A percentile compares a stretch with the other conserved stretches of the same genome.
These are phyloP conservation scores for Fusarium veterinarium DNA, from an alignment of 2,329 filamentous ascomycete genomes.

Conservation along the genomic window DNA sequence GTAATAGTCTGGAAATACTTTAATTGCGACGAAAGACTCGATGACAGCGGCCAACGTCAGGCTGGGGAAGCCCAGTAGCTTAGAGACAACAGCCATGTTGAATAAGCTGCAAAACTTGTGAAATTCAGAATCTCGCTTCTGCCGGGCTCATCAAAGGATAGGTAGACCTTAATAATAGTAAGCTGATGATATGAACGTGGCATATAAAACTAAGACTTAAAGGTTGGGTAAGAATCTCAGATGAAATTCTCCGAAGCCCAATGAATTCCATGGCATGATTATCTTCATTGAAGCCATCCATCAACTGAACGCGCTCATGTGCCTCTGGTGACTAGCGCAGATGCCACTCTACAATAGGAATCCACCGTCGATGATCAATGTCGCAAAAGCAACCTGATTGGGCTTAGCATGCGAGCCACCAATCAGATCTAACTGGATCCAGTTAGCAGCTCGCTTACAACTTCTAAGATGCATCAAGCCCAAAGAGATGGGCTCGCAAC, in stretches of 20 bases:
- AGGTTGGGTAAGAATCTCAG: background rate
- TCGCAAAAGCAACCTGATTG: constrained; percentile 33
- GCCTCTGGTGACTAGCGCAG: background rate
- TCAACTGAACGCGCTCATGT: background rate
- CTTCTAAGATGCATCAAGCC: background rate
- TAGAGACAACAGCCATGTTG: constrained; percentile 29
- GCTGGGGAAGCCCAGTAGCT: constrained; percentile 25
- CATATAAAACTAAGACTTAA: background rate
- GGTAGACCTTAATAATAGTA: no score
- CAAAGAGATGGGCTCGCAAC: background rate
- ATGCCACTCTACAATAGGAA: background rate
- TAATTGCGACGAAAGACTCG: constrained; percentile 46
- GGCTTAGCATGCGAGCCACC: constrained; percentile 43
- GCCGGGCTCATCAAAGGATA: background rate
- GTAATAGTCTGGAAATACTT: constrained; percentile 39
- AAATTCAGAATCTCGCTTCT: background rate
- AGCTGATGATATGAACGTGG: background rate
- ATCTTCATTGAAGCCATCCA: background rate
- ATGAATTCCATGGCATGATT: background rate
- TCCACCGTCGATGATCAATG: constrained; percentile 9
- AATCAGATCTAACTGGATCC: background rate
- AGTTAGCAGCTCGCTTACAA: background rate
- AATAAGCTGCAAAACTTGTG: background rate
- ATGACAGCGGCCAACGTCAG: constrained; percentile 33
- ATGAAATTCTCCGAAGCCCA: background rate